Evolutionary conservation across 305 asterid genomes (phyloP).

Genomic region (Rubia tinctorum): DNA sequence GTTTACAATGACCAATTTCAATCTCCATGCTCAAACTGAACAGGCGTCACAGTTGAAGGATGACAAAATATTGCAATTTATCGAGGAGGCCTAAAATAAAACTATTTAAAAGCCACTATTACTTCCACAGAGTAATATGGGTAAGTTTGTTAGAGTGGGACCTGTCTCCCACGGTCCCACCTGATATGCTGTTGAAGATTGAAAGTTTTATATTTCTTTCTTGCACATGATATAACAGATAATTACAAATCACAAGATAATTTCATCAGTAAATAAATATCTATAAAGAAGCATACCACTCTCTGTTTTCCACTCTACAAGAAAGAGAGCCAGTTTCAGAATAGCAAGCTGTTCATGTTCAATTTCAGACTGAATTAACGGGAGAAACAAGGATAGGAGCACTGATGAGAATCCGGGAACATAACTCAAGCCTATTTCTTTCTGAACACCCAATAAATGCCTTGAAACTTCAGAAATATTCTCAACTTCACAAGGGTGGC

Average conservation of each 20-base stretch:
- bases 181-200: neutral
- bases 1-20: neutral
- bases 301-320: slow-evolving; percentile 81
- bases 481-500: slow-evolving; percentile 58
- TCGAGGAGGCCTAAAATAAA: neutral
- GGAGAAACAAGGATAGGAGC: slow-evolving; percentile 52
- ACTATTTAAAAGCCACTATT: neutral
- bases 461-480: slow-evolving; percentile 58
- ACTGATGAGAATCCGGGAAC: slow-evolving; percentile 50
- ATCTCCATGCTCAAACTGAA: neutral
- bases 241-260: neutral
- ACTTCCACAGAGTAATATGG: neutral
- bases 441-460: slow-evolving; percentile 65
- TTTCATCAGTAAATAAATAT: neutral
- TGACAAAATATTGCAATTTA: neutral
- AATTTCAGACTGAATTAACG: slow-evolving; percentile 67
- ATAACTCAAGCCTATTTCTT: slow-evolving; percentile 77
- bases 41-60: neutral
- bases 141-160: slow-evolving; percentile 1
- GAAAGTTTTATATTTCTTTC: no score
- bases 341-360: slow-evolving; percentile 84
- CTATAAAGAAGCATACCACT: slow-evolving; percentile 43
- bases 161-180: neutral
- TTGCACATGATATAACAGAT: no score
- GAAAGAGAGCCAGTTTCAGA: slow-evolving; percentile 54